Base-by-base conservation (phyloP, 768 basidiomycete genomes). In the Lactarius psammicola region DNA sequence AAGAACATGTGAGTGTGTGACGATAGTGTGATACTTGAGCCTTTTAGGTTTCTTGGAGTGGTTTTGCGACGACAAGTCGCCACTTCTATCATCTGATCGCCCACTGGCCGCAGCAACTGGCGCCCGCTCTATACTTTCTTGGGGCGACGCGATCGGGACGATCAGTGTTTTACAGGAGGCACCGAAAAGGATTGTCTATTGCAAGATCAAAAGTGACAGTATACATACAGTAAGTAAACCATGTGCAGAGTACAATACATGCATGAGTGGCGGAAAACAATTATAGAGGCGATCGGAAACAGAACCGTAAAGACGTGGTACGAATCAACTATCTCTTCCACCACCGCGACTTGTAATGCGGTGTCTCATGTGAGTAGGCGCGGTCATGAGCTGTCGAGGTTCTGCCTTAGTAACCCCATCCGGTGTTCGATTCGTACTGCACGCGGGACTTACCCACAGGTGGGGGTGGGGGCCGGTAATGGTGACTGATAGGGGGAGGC, bases 201-300 rank as follows among this genome's bases (percentile, higher is more conserved):
- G 56, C 31, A 51, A 9, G 49, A 58, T 67, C 61, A 18, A 42
- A 20, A 58, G 61, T 59, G 20, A 58, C 20, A 34, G 42, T 5
- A 63, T 63, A 63, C 51, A 67, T 62, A 63, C 28, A 63, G 66
- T 67, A 55, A 63, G 61, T 67, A 55, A 63, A 46, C 26, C 66
- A 55, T 56, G 60, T 59, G 60, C 15, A 1, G 30, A 66, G 33
- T 66, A 66, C 20, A 31, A 66, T 66, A 66, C 65, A 63, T 2
- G 42, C 65, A 63, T 2, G 42, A 55, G 38, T 59, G 56, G 49
- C 13, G n/a, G n/a, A 20, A 26, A 33, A 55, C 8, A 13, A 49
- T 34, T 1, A n/a, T n/a, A 36, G 15, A 61, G 17, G 30, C 44
- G 60, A 61, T 56, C 44, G 60, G 30, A 61, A 38, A 67, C 28